Percentiles rank a stretch among this genome's conserved stretches.
Evolutionary conservation across 495 filamentous ascomycete genomes (phyloP).

Genomic region (Amniculicola lignicola): DNA sequence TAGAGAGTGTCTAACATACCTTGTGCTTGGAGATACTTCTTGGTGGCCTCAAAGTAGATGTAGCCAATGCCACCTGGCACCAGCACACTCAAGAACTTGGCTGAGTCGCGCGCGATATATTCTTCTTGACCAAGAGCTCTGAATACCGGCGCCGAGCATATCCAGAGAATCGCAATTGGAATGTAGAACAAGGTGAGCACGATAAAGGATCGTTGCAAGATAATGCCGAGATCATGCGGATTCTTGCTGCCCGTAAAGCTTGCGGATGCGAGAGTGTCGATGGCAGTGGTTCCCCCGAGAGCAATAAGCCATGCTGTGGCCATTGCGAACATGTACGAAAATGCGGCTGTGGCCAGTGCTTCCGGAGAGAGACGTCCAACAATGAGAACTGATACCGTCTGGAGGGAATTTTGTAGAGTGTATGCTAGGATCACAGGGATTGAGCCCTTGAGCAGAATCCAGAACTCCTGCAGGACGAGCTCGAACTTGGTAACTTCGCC

Average conservation of each 20-base stretch:
- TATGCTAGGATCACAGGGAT: slow-evolving; percentile 86
- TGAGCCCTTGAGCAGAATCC: slow-evolving; percentile 63
- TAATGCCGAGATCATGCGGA: slow-evolving; percentile 75
- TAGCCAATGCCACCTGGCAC: slow-evolving; percentile 87
- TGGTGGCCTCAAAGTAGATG: slow-evolving; percentile 87
- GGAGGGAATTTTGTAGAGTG: slow-evolving; percentile 81
- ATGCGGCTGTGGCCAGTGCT: slow-evolving; percentile 77
- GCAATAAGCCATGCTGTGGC: slow-evolving; percentile 87
- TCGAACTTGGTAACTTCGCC: slow-evolving; percentile 30
- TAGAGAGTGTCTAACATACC: slow-evolving; percentile 45
- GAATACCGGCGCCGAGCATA: slow-evolving; percentile 74
- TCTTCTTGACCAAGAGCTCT: slow-evolving; percentile 73
- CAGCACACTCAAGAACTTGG: slow-evolving; percentile 70
- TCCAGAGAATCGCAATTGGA: slow-evolving; percentile 73
- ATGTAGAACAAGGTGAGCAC: slow-evolving; percentile 72
- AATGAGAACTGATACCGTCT: slow-evolving; percentile 80
- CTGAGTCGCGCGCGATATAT: slow-evolving; percentile 70
- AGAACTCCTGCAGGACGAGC: slow-evolving; percentile 60
- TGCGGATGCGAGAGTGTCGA: slow-evolving; percentile 83
- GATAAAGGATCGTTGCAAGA: slow-evolving; percentile 77
- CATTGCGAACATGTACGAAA: slow-evolving; percentile 94
- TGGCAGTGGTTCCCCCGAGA: slow-evolving; percentile 84
- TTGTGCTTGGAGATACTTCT: slow-evolving; percentile 91
- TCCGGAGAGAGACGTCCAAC: slow-evolving; percentile 79
- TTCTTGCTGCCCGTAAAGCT: slow-evolving; percentile 83